A percentile compares a stretch with the other conserved stretches of the same genome.
Conservation (phyloP, 441 rosid genomes). For the Dalechampia spathulata region DNA sequence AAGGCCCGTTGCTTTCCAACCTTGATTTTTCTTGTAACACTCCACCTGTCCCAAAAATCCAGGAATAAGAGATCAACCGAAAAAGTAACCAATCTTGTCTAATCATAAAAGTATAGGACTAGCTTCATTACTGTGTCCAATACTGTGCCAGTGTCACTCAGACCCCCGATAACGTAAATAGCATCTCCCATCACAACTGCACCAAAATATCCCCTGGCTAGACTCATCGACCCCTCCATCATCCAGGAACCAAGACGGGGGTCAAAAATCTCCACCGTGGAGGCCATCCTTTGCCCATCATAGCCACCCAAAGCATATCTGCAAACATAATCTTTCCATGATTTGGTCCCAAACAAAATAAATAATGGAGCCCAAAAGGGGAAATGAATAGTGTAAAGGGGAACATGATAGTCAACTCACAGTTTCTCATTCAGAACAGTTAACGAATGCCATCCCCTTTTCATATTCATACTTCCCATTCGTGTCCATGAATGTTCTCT, state of each 20-base stretch:
- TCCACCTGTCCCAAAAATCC: constrained; percentile 23
- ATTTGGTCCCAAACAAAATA: neutral
- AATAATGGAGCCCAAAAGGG: neutral
- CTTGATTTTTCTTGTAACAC: constrained; percentile 22
- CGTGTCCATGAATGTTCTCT: constrained; percentile 29
- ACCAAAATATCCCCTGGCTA: constrained; percentile 28
- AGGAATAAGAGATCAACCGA: neutral
- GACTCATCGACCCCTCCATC: constrained; percentile 22
- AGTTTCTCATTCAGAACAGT: constrained; percentile 26
- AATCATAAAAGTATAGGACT: neutral
- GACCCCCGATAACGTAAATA: constrained; percentile 31
- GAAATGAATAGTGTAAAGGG: neutral
- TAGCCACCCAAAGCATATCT: constrained; percentile 41
- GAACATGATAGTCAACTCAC: constrained; percentile 17
- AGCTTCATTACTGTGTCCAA: constrained; percentile 23
- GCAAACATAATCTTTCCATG: constrained; percentile 4
- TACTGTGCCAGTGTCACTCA: constrained; percentile 9
- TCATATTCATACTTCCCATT: constrained; percentile 22
- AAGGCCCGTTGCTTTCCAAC: constrained; percentile 27
- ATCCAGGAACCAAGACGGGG: constrained; percentile 34
- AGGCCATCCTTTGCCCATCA: constrained; percentile 29
- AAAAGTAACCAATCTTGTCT: too few relatives aligned
- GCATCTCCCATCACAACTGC: constrained; percentile 21
- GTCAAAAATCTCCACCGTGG: constrained; percentile 32
- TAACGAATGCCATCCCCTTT: constrained; percentile 31